Evolutionary conservation across 2,329 filamentous ascomycete species (phyloP).

Genomic region (Pseudonectria foliicola): DNA sequence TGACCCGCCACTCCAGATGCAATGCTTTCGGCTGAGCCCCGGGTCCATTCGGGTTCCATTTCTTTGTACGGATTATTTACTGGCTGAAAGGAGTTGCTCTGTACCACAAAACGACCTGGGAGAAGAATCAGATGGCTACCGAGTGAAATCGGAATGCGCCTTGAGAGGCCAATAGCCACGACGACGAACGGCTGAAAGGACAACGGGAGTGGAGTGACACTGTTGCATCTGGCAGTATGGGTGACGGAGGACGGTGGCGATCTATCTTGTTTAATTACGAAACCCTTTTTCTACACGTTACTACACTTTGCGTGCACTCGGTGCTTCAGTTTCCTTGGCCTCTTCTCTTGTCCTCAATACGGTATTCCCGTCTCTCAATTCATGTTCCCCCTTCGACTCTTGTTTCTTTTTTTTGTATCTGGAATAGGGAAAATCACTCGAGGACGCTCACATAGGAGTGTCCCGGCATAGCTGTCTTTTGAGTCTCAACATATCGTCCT

Average conservation of each 20-base stretch:
- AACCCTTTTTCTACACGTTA: constrained; percentile 24
- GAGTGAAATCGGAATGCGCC: constrained; percentile 12
- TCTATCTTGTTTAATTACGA: constrained; percentile 49
- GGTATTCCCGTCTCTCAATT: constrained; percentile 6
- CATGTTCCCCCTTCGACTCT: constrained; percentile 5
- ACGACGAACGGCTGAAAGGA: constrained; percentile 11
- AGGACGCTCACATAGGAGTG: no score
- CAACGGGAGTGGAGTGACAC: constrained; percentile 9
- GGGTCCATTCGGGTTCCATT: constrained; percentile 22
- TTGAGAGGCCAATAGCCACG: constrained; percentile 13
- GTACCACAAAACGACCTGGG: constrained; percentile 25
- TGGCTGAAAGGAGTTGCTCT: constrained; percentile 24
- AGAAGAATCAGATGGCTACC: constrained; percentile 17
- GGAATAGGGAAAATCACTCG: constrained; percentile 2
- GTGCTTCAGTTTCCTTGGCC: constrained; percentile 5
- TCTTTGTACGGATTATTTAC: constrained; percentile 24
- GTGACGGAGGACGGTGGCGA: constrained; percentile 33
- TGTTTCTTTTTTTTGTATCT: constrained; percentile 8
- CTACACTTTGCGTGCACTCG: constrained; percentile 5
- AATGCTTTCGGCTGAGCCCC: constrained; percentile 21
- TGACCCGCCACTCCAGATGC: constrained; percentile 13
- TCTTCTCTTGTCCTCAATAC: constrained; percentile 3
- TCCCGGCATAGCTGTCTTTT: no score
- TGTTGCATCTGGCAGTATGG: constrained; percentile 27
- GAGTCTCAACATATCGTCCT: no score